Evolutionary conservation across 495 filamentous ascomycete genomes (phyloP), one percentile per base, ranked within the genome.

Genomic region (Neurospora cerealis): DNA sequence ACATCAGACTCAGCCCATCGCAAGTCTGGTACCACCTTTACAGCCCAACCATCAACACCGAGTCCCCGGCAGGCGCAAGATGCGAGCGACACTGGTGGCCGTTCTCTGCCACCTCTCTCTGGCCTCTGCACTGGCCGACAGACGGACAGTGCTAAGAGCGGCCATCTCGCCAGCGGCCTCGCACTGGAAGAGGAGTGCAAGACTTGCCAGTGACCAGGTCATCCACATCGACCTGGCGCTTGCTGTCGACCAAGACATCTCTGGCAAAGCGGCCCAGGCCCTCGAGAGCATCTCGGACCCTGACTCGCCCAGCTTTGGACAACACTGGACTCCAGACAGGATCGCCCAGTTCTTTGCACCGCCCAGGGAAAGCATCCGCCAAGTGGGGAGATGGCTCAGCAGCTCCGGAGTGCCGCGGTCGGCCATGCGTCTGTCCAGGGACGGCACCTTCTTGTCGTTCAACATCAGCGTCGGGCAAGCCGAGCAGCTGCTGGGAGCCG

Each of bases 321-420:
- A 75, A 69, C 70, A 75, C 69, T 79, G 75, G 74, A 70, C 79
- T 4, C 37, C 77, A 2, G 24, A 77, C 69, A 38, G 77, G 38
- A 75, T 79, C 11, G 73, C 71, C 34, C 71, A 73, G 19, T 42
- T 73, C 34, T 79, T 79, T 69, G 72, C 73, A 36, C 72, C 74
- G 5, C 41, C 36, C 69, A 37, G 66, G n/a, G 75, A 75, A 9
- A 41, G 69, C 41, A 70, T 77, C 66, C 42, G 69, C 71, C 74
- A 75, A 24, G 75, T 74, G 10, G 60, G 74, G 60, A 37, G 37
- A 38, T 89, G 88, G 87, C 80, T 91, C 62, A 73, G 80, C 21
- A 75, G 74, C 10, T 80, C 83, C 40, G 88, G 89, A 0, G 86
- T 91, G 42, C 17, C 42, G 42, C 42, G 19, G 42, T n/a, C 42